Percentiles rank a stretch among this genome's conserved stretches.
These are phyloP conservation scores for Coprinopsis strossmayeri DNA, from an alignment of 768 basidiomycete species.

Conservation along the genomic window DNA sequence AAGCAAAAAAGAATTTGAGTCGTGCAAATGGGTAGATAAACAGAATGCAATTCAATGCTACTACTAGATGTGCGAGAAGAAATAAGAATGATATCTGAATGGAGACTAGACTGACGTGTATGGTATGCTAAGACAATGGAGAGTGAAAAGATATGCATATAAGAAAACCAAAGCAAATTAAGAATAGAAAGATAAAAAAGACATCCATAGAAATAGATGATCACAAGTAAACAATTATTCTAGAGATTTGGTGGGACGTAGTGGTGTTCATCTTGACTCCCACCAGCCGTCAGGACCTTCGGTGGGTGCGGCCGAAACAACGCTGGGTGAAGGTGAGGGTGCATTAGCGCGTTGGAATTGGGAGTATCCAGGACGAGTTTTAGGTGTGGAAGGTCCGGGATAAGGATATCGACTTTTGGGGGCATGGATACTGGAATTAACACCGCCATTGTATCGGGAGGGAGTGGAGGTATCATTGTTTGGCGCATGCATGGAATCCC, in stretches of 20 bases:
- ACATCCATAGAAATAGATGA: background rate
- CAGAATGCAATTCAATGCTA: too few relatives aligned
- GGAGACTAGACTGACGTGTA: background rate
- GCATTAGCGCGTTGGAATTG: slow-evolving; percentile 27
- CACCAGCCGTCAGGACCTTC: slow-evolving; percentile 77
- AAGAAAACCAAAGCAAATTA: background rate
- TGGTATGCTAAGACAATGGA: too few relatives aligned
- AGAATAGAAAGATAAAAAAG: background rate
- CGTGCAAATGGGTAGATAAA: slow-evolving; percentile 17
- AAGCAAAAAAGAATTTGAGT: slow-evolving; percentile 1
- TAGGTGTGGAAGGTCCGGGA: slow-evolving; percentile 30
- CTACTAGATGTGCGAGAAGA: background rate
- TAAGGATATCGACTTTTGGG: slow-evolving; percentile 30
- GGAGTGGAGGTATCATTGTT: slow-evolving; percentile 18
- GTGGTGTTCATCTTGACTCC: slow-evolving; percentile 30
- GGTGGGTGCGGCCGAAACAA: slow-evolving; percentile 65
- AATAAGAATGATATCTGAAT: background rate
- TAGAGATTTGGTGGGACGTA: too few relatives aligned
- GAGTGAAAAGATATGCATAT: background rate
- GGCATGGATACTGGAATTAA: slow-evolving; percentile 25
- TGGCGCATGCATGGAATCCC: slow-evolving; percentile 64
- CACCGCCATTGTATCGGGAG: slow-evolving; percentile 9
- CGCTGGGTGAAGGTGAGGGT: slow-evolving; percentile 73
- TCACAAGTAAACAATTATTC: too few relatives aligned
- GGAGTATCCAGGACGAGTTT: slow-evolving; percentile 20